phyloP scores from a whole-genome alignment of 2,329 filamentous ascomycete species.

The Colletotrichum sp. region DNA sequence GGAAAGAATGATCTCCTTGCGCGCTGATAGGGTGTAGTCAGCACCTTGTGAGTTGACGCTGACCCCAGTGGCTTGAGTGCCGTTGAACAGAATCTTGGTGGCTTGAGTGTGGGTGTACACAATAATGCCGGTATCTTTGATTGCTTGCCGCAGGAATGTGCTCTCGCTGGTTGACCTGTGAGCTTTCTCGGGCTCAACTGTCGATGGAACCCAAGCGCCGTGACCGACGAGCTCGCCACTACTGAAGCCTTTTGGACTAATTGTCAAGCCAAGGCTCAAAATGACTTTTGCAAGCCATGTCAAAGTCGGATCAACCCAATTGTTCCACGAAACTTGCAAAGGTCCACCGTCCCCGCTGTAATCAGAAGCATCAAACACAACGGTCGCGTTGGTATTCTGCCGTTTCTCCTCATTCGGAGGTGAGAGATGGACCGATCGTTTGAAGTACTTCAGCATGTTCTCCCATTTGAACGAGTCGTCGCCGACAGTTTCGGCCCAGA shows the following conservation, averaged over 20 bases:
- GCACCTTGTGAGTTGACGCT: constrained; percentile 28
- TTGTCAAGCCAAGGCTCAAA: constrained; percentile 42
- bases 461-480: constrained; percentile 32
- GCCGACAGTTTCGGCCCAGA: constrained; percentile 35
- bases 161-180: constrained; percentile 39
- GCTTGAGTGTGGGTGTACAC: constrained; percentile 47
- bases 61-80: constrained; percentile 46
- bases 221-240: constrained; percentile 44
- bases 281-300: constrained; percentile 34
- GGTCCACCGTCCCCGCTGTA: constrained; percentile 29
- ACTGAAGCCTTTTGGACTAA: constrained; percentile 38
- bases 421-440: constrained; percentile 34
- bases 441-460: constrained; percentile 34
- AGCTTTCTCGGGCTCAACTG: constrained; percentile 30
- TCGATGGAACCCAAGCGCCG: constrained; percentile 27
- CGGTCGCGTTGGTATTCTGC: constrained; percentile 25
- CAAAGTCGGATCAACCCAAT: constrained; percentile 26
- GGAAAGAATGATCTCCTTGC: constrained; percentile 76
- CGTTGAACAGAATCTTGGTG: constrained; percentile 49
- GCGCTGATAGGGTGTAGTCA: constrained; percentile 15
- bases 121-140: constrained; percentile 34
- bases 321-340: constrained; percentile 29
- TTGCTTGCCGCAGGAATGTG: constrained; percentile 35
- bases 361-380: constrained; percentile 28
- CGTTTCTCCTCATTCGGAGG: constrained; percentile 27